A percentile compares a stretch with the other conserved stretches of the same genome.
Conservation (phyloP, 208 protist genomes). For the Wallacemonas collosoma region DNA sequence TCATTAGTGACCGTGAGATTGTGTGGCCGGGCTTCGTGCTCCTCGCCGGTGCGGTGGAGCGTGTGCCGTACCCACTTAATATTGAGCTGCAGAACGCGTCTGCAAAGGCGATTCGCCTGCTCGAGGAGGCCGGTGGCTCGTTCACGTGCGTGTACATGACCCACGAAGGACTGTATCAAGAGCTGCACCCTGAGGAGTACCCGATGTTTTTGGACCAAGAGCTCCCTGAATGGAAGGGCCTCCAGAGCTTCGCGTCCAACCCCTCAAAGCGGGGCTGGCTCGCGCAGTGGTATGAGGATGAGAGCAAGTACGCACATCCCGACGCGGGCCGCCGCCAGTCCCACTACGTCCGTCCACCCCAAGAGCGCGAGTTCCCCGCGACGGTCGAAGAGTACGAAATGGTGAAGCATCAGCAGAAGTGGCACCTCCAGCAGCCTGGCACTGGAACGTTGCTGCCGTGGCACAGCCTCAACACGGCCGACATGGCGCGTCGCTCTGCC, state of each 20-base stretch:
- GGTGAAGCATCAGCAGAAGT: constrained; percentile 93
- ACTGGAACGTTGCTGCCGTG: constrained; percentile 88
- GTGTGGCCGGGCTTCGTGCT: constrained; percentile 90
- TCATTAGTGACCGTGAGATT: constrained; percentile 77
- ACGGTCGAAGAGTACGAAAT: constrained; percentile 88
- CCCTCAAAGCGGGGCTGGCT: constrained; percentile 84
- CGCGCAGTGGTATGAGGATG: constrained; percentile 87
- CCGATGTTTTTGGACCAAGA: constrained; percentile 83
- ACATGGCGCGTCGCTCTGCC: constrained; percentile 53
- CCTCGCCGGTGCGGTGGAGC: constrained; percentile 59
- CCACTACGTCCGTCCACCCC: constrained; percentile 83
- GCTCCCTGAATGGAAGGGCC: constrained; percentile 75
- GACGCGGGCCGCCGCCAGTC: constrained; percentile 71
- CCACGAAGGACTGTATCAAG: constrained; percentile 88
- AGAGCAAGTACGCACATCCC: constrained; percentile 87
- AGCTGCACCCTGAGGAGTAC: constrained; percentile 87
- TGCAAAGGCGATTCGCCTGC: constrained; percentile 71
- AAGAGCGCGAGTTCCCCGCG: constrained; percentile 82
- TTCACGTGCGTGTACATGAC: constrained; percentile 91
- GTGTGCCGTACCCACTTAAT: constrained; percentile 80
- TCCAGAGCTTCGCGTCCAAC: constrained; percentile 75
- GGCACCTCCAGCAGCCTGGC: constrained; percentile 89
- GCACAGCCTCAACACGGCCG: constrained; percentile 77
- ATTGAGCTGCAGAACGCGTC: constrained; percentile 91
- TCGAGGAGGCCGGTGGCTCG: constrained; percentile 86